phyloP scores from a whole-genome alignment of 768 basidiomycete genomes.

The Phanerochaete sordida region DNA sequence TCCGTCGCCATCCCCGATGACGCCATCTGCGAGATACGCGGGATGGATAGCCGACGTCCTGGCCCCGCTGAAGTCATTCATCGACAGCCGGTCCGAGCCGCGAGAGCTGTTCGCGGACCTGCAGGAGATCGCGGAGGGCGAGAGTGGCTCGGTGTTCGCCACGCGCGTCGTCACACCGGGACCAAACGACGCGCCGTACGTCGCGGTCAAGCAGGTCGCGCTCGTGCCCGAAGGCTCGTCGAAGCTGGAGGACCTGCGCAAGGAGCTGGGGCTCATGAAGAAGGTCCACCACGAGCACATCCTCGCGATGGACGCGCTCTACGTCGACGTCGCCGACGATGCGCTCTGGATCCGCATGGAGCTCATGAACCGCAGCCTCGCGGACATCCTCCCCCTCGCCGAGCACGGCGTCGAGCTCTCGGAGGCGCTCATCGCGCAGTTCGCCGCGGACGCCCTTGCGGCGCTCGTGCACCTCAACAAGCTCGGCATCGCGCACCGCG shows the following conservation, averaged over 20 bases:
- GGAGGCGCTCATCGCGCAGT: constrained; percentile 69
- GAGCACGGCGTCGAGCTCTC: constrained; percentile 59
- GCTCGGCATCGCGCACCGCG: constrained; percentile 74
- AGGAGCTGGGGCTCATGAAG: constrained; percentile 59
- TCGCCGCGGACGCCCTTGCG: constrained; percentile 68
- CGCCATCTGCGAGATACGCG: constrained; percentile 49
- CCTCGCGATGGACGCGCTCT: constrained; percentile 64
- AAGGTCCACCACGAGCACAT: constrained; percentile 59
- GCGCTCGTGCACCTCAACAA: constrained; percentile 65
- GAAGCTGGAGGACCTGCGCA: constrained; percentile 60
- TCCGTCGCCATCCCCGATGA: constrained; percentile 30
- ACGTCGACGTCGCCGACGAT: constrained; percentile 54
- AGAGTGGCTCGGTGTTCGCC: constrained; percentile 67
- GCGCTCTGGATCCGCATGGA: constrained; percentile 86
- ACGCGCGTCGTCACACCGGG: constrained; percentile 29
- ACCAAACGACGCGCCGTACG: constrained; percentile 20
- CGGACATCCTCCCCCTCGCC: constrained; percentile 69
- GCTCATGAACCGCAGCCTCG: constrained; percentile 84
- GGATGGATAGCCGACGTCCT: constrained; percentile 64
- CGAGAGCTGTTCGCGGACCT: constrained; percentile 61
- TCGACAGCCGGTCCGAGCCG: constrained; percentile 61
- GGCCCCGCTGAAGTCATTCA: constrained; percentile 56
- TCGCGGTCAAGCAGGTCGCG: constrained; percentile 75
- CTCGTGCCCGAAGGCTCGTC: constrained; percentile 53
- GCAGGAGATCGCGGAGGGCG: constrained; percentile 80